Conservation (phyloP, 2,329 filamentous ascomycete species). For the Hymenoscyphus fraxineus region DNA sequence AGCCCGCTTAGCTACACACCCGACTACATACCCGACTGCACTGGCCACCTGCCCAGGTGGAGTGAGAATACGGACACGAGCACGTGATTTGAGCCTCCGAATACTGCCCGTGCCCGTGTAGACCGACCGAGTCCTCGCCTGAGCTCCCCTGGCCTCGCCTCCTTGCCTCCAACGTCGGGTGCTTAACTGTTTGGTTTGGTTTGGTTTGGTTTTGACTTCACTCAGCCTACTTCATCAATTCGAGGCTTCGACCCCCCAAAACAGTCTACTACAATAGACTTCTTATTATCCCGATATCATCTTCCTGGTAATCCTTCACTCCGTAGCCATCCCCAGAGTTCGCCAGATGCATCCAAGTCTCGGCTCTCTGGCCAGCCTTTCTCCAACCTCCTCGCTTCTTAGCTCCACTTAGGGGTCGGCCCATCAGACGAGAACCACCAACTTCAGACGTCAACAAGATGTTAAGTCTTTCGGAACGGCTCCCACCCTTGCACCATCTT, state of each 20-base stretch:
- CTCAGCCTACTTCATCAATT: neutral
- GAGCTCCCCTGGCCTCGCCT: neutral
- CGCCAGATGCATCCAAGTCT: neutral
- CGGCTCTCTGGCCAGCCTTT: neutral
- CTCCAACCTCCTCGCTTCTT: neutral
- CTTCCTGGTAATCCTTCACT: neutral
- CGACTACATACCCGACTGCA: too few relatives aligned
- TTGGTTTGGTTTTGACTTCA: neutral
- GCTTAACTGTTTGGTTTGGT: neutral
- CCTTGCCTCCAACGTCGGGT: neutral
- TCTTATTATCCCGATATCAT: neutral
- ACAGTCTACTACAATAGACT: neutral
- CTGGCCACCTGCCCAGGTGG: too few relatives aligned
- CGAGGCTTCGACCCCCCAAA: neutral
- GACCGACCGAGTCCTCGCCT: too few relatives aligned
- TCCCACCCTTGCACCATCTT: neutral
- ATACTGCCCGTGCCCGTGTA: too few relatives aligned
- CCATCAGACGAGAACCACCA: neutral
- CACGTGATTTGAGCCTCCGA: neutral
- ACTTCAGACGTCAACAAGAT: neutral
- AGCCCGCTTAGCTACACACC: too few relatives aligned
- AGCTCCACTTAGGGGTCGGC: neutral
- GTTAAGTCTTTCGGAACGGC: neutral
- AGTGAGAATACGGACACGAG: neutral
- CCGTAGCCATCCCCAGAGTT: neutral